Base-by-base conservation (phyloP, 805 yeast species). In the Zygosaccharomyces rouxii region DNA sequence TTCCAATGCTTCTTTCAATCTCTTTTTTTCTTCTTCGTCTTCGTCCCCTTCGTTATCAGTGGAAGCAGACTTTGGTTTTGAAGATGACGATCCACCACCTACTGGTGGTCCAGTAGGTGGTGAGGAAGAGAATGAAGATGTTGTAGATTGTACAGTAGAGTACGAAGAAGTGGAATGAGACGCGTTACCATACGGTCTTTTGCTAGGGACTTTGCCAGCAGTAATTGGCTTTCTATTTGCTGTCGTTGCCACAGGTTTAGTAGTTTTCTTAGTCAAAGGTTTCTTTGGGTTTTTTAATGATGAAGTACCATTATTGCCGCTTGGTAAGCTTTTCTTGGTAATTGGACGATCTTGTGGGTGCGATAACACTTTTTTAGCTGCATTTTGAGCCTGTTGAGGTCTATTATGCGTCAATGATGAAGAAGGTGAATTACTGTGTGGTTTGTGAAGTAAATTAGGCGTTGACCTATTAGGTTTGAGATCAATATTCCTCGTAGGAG, bases 401-500 rank as follows among this genome's bases (percentile, higher is more conserved):
- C 44, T 44, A 28, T 33, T 23, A 25, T 18, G 16, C 4, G 37
- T 41, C 6, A 41, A 29, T 18, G 50, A n/a, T 21, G 51, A 48
- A 11, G 45, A 19, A 3, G 48, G 35, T 3, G 19, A 5, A 14
- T 21, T 18, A 13, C 39, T 47, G 2, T 47, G 16, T 7, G 37
- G 38, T 33, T 49, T 56, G 3, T 44, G 28, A 11, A 43, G 41
- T 23, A 58, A 33, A 14, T 55, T 35, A 3, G 64, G 55, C 9
- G 60, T 47, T 16, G 64, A 59, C 30, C 45, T 58, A 11, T 57
- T 54, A 9, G 48, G 42, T 40, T 55, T 54, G 16, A 51, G 33
- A 13, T 46, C 38, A 1, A 35, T 14, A 5, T 42, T 16, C n/a
- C 28, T 41, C 7, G 26, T 7, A 19, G 23, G 25, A 18, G 44